Base-by-base conservation (phyloP, 192 early-diverging fungal species). In the Coemansia sp. region DNA sequence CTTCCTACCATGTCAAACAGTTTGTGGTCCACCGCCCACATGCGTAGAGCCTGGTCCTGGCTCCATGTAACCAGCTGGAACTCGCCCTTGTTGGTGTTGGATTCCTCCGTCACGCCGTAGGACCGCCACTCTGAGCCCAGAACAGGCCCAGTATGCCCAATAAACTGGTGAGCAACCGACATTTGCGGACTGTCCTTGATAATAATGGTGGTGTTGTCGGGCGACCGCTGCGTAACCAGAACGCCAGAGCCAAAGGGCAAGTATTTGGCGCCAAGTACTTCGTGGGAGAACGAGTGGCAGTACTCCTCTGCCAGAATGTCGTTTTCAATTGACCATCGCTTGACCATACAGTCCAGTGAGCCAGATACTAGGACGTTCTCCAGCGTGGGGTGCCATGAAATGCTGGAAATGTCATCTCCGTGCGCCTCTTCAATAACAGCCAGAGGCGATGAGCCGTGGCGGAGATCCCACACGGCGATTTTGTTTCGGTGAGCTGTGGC, bases 31-130 rank as follows among this genome's bases (percentile, higher is more conserved):
- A 58, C 33, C 27, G 60, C 29, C 75, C 75, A 78, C 55, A 66
- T 45, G 17, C 75, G 68, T 60, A 78, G 33, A 19, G 70, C 56
- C 53, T 56, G 64, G 49, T 78, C 75, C 19, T 38, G 38, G n/a
- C 56, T 60, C 75, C 75, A 78, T 27, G 75, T 71, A 6, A 78
- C 65, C 3, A 78, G 59, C 60, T 78, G 65, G 57, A 53, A 53
- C 31, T 57, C 63, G 11, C 48, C 38, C 15, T 40, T 17, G 32
- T 55, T 29, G 25, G 15, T 35, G 26, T 34, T 40, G 43, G 47
- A 25, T 7, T 26, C 34, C 35, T 37, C 40, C 14, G 18, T 38
- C 8, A 48, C 46, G 11, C 43, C 18, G 34, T 56, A 49, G 32
- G 55, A 26, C 25, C 73, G 65, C 73, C 73, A 76, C 32, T 25